Conservation (phyloP, 495 filamentous ascomycete genomes). For the Apiosordaria backusii region DNA sequence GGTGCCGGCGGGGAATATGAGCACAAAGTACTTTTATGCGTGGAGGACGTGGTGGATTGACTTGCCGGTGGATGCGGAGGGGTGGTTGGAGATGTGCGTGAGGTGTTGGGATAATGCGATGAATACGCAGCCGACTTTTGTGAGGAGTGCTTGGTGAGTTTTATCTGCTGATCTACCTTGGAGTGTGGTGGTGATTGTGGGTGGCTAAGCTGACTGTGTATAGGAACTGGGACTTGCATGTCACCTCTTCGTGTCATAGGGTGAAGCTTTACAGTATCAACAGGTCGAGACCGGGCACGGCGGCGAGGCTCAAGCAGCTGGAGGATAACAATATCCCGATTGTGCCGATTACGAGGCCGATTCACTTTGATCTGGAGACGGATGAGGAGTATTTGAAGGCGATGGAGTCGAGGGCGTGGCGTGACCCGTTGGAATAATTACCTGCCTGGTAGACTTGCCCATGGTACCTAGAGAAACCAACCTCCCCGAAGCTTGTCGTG, state of each 20-base stretch:
- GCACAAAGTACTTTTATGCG: conserved; percentile 51
- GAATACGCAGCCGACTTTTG: conserved; percentile 43
- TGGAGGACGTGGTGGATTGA: conserved; percentile 55
- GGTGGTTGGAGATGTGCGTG: conserved; percentile 56
- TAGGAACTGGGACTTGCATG: conserved; percentile 62
- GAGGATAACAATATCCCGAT: conserved; percentile 46
- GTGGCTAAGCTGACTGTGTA: background rate
- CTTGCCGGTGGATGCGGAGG: conserved; percentile 55
- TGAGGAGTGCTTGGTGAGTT: conserved; percentile 34
- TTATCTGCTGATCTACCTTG: background rate
- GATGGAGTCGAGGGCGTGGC: conserved; percentile 44
- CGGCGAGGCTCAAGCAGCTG: conserved; percentile 46
- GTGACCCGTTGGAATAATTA: conserved; percentile 37
- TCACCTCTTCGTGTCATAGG: conserved; percentile 61
- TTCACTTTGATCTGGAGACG: conserved; percentile 43
- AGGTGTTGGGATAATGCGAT: conserved; percentile 58
- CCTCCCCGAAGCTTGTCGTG: no score
- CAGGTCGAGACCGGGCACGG: conserved; percentile 46
- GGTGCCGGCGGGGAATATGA: conserved; percentile 45
- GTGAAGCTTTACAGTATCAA: conserved; percentile 64
- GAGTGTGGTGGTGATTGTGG: background rate
- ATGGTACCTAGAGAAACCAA: no score
- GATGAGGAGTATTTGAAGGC: conserved; percentile 47
- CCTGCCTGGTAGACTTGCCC: background rate
- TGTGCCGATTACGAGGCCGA: conserved; percentile 50